These are phyloP conservation scores for Heteromeles arbutifolia DNA, from an alignment of 306 rosid species.

Conservation along the genomic window DNA sequence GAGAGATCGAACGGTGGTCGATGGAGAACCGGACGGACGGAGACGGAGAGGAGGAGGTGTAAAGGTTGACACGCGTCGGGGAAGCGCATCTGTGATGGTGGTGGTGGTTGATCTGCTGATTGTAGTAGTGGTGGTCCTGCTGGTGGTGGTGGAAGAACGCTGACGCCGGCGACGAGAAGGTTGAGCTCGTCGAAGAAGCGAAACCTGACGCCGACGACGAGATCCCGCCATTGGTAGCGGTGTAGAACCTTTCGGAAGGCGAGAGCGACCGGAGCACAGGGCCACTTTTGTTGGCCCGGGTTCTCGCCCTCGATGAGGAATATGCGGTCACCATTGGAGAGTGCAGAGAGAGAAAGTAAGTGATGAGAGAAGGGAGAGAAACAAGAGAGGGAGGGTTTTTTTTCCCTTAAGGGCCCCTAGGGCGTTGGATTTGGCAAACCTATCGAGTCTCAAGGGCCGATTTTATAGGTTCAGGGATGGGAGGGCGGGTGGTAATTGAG, in stretches of 20 bases:
- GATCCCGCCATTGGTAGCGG: constrained; percentile 41
- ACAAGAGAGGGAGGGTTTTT: background rate
- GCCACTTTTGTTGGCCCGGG: constrained; percentile 45
- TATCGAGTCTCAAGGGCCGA: constrained; percentile 55
- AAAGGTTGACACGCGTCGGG: constrained; percentile 82
- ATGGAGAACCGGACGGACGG: constrained; percentile 68
- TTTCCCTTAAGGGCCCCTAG: constrained; percentile 37
- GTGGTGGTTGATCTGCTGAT: constrained; percentile 7
- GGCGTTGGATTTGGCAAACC: constrained; percentile 94
- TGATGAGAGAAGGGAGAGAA: background rate
- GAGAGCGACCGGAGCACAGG: constrained; percentile 71
- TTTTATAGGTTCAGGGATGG: constrained; percentile 37
- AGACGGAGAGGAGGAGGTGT: constrained; percentile 26
- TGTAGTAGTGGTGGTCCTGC: constrained; percentile 19
- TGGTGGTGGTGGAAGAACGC: constrained; percentile 29
- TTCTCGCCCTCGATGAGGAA: constrained; percentile 17
- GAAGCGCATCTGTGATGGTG: constrained; percentile 61
- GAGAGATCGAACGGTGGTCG: constrained; percentile 68
- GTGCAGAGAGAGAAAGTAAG: background rate
- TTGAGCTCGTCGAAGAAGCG: constrained; percentile 67
- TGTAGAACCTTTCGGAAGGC: constrained; percentile 60
- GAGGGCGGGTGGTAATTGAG: constrained; percentile 30
- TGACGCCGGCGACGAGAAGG: constrained; percentile 47
- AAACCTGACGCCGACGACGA: constrained; percentile 53
- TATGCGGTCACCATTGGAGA: constrained; percentile 51